These are phyloP conservation scores for Saccharomyces pastorianus DNA, from an alignment of 1,139 yeast genomes.

Conservation along the genomic window DNA sequence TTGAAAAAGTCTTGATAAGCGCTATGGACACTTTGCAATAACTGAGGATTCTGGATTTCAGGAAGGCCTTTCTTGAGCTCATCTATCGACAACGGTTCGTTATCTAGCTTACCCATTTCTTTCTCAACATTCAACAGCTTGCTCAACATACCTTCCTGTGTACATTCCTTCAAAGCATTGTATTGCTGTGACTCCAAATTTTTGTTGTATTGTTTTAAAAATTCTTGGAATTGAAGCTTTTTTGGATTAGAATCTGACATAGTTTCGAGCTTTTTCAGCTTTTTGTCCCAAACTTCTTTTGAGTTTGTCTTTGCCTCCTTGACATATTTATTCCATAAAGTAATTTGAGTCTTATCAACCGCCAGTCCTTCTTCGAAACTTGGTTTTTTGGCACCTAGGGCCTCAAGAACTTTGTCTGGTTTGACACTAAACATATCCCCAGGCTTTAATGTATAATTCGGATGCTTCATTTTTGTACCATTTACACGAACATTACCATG, in stretches of 20 bases:
- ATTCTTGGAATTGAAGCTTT: constrained; percentile 20
- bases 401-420: constrained; percentile 79
- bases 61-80: constrained; percentile 15
- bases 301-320: constrained; percentile 47
- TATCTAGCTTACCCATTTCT: constrained; percentile 9
- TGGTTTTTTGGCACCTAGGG: constrained; percentile 81
- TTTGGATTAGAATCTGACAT: constrained; percentile 22
- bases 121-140: constrained; percentile 25
- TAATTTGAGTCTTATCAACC: constrained; percentile 62
- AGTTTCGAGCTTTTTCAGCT: constrained; percentile 18
- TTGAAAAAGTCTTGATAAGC: constrained; percentile 23
- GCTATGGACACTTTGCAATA: constrained; percentile 18
- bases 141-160: constrained; percentile 24
- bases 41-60: neutral
- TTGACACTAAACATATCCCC: constrained; percentile 84
- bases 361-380: constrained; percentile 57
- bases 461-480: constrained; percentile 68
- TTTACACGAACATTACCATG: constrained; percentile 82
- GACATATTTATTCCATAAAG: constrained; percentile 69
- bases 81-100: constrained; percentile 12
- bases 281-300: constrained; percentile 49
- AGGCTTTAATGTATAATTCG: constrained; percentile 66
- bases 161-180: constrained; percentile 23
- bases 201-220: constrained; percentile 20
- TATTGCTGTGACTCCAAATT: constrained; percentile 22